Percentiles rank a stretch among this genome's conserved stretches.
Conservation (phyloP, 768 basidiomycete genomes). For the Pleurotus sapidus region DNA sequence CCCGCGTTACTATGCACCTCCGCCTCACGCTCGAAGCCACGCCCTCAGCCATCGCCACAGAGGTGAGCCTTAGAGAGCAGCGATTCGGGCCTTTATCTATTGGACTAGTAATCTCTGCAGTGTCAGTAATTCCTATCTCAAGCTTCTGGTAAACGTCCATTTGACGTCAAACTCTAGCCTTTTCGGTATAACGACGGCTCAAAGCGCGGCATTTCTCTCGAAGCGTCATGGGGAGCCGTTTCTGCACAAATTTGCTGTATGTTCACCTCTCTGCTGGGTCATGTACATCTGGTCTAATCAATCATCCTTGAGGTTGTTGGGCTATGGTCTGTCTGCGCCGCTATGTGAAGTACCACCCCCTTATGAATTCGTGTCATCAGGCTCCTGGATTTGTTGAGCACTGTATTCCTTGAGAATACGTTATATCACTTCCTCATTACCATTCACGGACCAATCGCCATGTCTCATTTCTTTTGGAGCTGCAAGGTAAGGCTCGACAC, state of each 20-base stretch:
- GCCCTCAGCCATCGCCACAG: no score
- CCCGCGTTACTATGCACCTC: no score
- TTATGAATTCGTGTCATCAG: neutral
- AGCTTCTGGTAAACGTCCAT: neutral
- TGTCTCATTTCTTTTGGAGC: neutral
- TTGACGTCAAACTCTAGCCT: neutral
- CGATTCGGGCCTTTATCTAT: constrained; percentile 3
- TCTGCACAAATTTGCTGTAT: constrained; percentile 30
- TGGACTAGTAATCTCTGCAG: neutral
- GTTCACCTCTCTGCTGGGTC: neutral
- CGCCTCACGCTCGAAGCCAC: no score
- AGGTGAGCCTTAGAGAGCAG: no score
- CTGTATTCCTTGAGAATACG: neutral
- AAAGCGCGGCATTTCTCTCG: neutral
- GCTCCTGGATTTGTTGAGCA: constrained; percentile 5
- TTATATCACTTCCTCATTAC: constrained; percentile 2
- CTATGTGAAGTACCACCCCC: neutral
- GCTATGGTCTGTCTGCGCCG: neutral
- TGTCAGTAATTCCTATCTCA: neutral
- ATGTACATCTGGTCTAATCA: neutral
- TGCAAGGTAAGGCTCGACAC: neutral
- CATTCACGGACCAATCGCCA: neutral
- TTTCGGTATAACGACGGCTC: neutral
- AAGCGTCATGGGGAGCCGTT: constrained; percentile 32
- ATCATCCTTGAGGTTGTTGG: neutral